Evolutionary conservation across 768 basidiomycete genomes (phyloP).

Genomic region (Panus rudis): DNA sequence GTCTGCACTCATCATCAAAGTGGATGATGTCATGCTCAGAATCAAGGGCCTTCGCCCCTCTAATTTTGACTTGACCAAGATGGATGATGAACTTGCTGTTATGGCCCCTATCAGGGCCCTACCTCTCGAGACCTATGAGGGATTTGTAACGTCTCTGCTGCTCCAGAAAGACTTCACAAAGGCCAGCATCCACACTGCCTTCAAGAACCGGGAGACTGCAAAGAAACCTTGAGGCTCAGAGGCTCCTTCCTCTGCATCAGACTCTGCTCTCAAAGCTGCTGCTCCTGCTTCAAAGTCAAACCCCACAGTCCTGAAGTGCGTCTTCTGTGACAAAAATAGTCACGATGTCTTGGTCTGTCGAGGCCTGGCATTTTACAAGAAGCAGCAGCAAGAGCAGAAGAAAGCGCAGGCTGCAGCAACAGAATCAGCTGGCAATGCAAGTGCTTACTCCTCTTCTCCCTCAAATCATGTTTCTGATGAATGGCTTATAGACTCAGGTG

Average conservation of each 20-base stretch:
- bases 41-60: neutral
- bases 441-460: neutral
- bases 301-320: neutral
- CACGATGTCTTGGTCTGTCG: neutral
- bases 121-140: neutral
- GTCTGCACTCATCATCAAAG: neutral
- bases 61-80: neutral
- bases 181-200: neutral
- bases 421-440: neutral
- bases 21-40: neutral
- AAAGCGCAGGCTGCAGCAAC: neutral
- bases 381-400: neutral
- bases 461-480: neutral
- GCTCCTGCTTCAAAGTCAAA: neutral
- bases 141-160: neutral
- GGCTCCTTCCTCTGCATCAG: neutral
- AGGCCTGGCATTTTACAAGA: neutral
- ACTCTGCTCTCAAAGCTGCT: neutral
- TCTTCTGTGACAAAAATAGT: neutral
- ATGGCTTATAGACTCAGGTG: neutral
- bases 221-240: neutral
- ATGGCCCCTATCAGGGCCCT: neutral
- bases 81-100: neutral
- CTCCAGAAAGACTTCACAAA: neutral
- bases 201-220: neutral